A percentile compares a stretch with the other conserved stretches of the same genome.
Conservation (phyloP, 345 rosid genomes). For the Citrus hindsii region DNA sequence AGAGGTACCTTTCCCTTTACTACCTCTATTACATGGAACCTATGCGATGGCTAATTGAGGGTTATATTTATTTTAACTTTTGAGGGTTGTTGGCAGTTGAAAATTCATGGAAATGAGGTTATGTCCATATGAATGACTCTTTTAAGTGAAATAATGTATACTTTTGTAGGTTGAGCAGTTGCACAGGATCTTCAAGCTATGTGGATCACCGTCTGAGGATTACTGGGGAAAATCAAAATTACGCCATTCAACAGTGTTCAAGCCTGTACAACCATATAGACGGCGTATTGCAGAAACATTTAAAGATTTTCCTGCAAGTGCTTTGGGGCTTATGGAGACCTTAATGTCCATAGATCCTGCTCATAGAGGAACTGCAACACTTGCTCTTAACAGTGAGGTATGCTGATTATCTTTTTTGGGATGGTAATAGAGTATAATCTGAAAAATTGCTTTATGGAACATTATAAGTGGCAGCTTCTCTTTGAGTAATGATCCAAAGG, state of each 20-base stretch:
- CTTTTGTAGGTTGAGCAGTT: constrained; percentile 77
- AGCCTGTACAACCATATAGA: constrained; percentile 75
- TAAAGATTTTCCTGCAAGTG: constrained; percentile 55
- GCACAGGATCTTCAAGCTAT: constrained; percentile 91
- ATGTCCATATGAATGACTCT: neutral
- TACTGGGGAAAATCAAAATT: constrained; percentile 76
- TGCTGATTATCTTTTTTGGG: neutral
- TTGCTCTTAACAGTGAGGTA: constrained; percentile 84
- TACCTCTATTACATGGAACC: neutral
- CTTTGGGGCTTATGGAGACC: constrained; percentile 64
- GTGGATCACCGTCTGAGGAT: constrained; percentile 87
- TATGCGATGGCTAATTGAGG: neutral
- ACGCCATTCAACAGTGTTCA: constrained; percentile 65
- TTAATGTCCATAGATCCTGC: constrained; percentile 84
- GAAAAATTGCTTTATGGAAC: neutral
- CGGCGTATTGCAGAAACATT: constrained; percentile 63
- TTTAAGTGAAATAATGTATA: neutral
- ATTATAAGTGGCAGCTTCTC: neutral
- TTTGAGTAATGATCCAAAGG: neutral
- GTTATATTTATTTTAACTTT: neutral
- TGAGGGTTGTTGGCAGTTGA: neutral
- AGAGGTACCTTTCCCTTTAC: constrained; percentile 51
- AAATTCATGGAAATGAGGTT: neutral
- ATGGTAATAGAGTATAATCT: neutral
- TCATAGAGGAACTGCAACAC: constrained; percentile 70